Percentiles rank a stretch among this genome's conserved stretches.
Conservation (phyloP, 2,329 filamentous ascomycete species). For the Clonostachys chloroleuca region DNA sequence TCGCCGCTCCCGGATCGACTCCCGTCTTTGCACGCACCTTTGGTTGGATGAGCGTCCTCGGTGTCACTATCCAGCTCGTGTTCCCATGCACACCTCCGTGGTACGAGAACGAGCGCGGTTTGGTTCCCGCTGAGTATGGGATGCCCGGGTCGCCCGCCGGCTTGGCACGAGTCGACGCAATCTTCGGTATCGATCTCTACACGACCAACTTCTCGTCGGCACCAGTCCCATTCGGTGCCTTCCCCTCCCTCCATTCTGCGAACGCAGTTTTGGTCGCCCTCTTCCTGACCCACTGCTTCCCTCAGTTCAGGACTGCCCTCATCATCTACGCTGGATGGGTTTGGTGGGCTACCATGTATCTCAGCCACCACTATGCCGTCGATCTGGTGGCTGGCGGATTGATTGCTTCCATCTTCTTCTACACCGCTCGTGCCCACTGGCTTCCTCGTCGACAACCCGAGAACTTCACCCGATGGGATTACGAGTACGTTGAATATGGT, state of each 20-base stretch:
- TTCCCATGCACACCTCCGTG: constrained; percentile 95
- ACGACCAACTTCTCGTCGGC: constrained; percentile 88
- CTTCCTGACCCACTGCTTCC: constrained; percentile 92
- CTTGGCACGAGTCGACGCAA: constrained; percentile 79
- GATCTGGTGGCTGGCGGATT: constrained; percentile 86
- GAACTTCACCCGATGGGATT: constrained; percentile 90
- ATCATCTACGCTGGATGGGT: constrained; percentile 86
- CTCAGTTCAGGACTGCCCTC: constrained; percentile 74
- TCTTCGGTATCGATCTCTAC: constrained; percentile 91
- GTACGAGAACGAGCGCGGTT: constrained; percentile 92
- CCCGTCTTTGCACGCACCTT: constrained; percentile 84
- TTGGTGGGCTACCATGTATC: constrained; percentile 98
- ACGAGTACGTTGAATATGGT: constrained; percentile 87
- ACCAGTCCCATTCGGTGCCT: constrained; percentile 89
- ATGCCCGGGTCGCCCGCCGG: constrained; percentile 88
- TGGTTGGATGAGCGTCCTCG: constrained; percentile 86
- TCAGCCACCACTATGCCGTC: constrained; percentile 94
- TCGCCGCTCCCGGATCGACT: constrained; percentile 78
- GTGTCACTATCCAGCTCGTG: constrained; percentile 81
- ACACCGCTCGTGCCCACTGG: constrained; percentile 74
- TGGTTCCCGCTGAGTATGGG: constrained; percentile 87
- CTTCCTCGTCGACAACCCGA: constrained; percentile 77
- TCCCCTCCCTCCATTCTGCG: constrained; percentile 87
- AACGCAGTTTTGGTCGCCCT: constrained; percentile 86
- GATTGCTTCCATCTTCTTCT: constrained; percentile 74